Evolutionary conservation across 352 stramenopile species (phyloP).

Genomic region (Plasmopara halstedii): DNA sequence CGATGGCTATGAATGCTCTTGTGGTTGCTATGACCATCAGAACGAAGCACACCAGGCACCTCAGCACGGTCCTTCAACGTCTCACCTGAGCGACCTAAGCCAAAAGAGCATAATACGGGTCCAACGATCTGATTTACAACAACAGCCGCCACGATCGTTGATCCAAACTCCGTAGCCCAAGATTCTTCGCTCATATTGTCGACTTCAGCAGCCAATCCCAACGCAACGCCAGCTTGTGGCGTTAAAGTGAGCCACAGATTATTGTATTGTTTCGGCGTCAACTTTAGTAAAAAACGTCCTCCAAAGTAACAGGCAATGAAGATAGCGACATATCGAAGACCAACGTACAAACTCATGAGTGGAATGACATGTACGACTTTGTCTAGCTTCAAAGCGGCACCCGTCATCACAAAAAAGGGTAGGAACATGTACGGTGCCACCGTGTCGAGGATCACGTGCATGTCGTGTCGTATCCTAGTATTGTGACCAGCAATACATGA

Average conservation of each 20-base stretch:
- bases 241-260: slow-evolving; percentile 70
- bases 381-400: slow-evolving; percentile 53
- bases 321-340: slow-evolving; percentile 48
- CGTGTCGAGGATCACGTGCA: slow-evolving; percentile 64
- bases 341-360: slow-evolving; percentile 55
- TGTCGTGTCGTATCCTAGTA: slow-evolving; percentile 51
- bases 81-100: slow-evolving; percentile 42
- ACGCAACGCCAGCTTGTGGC: slow-evolving; percentile 48
- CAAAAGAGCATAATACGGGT: slow-evolving; percentile 47
- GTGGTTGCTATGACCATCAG: slow-evolving; percentile 2
- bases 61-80: slow-evolving; percentile 22
- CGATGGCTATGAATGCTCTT: slow-evolving; percentile 3
- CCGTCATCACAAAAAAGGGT: slow-evolving; percentile 72
- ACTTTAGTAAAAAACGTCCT: slow-evolving; percentile 48
- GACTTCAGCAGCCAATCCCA: slow-evolving; percentile 59
- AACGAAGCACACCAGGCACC: slow-evolving; percentile 1
- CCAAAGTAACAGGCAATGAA: slow-evolving; percentile 56
- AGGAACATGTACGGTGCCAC: slow-evolving; percentile 62
- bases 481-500: slow-evolving; percentile 59
- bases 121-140: slow-evolving; percentile 68
- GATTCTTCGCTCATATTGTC: slow-evolving; percentile 40
- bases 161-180: slow-evolving; percentile 48
- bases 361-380: slow-evolving; percentile 50
- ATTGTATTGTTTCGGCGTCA: slow-evolving; percentile 51
- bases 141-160: slow-evolving; percentile 57